phyloP scores from a whole-genome alignment of 2,329 filamentous ascomycete genomes.

The Beauveria medogensis region DNA sequence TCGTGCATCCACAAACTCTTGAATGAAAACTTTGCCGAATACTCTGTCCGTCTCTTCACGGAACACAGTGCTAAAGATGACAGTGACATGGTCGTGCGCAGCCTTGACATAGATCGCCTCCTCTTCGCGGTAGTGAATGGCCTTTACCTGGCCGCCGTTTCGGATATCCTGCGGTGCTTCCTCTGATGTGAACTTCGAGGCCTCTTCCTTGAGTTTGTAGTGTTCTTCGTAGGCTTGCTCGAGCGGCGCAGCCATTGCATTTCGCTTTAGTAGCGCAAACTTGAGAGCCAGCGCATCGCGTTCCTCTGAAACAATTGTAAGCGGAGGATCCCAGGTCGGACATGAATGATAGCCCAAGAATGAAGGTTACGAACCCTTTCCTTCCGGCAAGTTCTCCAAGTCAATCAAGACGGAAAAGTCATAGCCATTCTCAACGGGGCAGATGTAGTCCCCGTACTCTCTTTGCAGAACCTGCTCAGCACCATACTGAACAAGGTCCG shows the following conservation, averaged over 20 bases:
- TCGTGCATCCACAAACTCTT: constrained; percentile 96
- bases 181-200: constrained; percentile 86
- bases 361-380: constrained; percentile 51
- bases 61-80: constrained; percentile 98
- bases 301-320: constrained; percentile 49
- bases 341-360: neutral
- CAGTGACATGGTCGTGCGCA: constrained; percentile 91
- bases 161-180: constrained; percentile 82
- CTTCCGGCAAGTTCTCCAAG: constrained; percentile 74
- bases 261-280: constrained; percentile 89
- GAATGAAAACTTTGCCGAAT: constrained; percentile 96
- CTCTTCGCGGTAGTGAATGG: constrained; percentile 97
- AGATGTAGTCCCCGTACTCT: constrained; percentile 91
- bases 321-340: neutral
- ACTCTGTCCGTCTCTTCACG: constrained; percentile 95
- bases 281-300: constrained; percentile 80
- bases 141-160: constrained; percentile 88
- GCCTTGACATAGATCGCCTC: constrained; percentile 99
- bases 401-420: constrained; percentile 94
- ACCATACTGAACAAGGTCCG: constrained; percentile 86
- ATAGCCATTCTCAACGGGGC: constrained; percentile 79
- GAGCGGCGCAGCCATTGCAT: constrained; percentile 97
- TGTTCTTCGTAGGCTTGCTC: constrained; percentile 95
- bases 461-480: constrained; percentile 85
- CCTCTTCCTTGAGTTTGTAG: constrained; percentile 75